phyloP scores from a whole-genome alignment of 495 filamentous ascomycete genomes.

The Penicillium soppii region DNA sequence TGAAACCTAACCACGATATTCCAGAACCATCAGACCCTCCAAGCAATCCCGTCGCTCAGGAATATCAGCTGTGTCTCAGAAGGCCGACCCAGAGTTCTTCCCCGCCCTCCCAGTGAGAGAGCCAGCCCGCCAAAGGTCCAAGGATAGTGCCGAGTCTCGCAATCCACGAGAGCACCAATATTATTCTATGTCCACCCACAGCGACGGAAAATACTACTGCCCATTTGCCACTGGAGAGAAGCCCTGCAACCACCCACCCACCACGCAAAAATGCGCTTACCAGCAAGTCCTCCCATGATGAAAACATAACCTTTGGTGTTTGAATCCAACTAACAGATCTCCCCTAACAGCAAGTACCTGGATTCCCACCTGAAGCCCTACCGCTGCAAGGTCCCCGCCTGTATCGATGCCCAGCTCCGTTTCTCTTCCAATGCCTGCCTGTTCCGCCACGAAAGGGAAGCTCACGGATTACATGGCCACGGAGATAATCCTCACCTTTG shows the following conservation, averaged over 20 bases:
- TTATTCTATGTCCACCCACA: slow-evolving; percentile 68
- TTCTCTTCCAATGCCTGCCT: slow-evolving; percentile 94
- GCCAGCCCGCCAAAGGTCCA: slow-evolving; percentile 42
- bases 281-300: slow-evolving; percentile 62
- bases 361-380: slow-evolving; percentile 95
- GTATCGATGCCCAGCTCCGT: slow-evolving; percentile 64
- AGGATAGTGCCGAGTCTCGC: slow-evolving; percentile 49
- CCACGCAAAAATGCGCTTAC: slow-evolving; percentile 95
- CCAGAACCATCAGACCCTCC: slow-evolving; percentile 41
- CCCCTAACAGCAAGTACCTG: slow-evolving; percentile 74
- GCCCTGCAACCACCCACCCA: slow-evolving; percentile 78
- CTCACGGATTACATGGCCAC: slow-evolving; percentile 91
- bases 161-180: slow-evolving; percentile 75
- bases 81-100: slow-evolving; percentile 42
- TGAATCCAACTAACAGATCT: slow-evolving; percentile 32
- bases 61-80: slow-evolving; percentile 35
- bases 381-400: slow-evolving; percentile 78
- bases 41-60: slow-evolving; percentile 39
- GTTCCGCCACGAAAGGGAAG: slow-evolving; percentile 92
- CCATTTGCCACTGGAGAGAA: slow-evolving; percentile 70
- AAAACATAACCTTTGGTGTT: not conserved
- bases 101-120: slow-evolving; percentile 38
- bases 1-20: slow-evolving; percentile 15
- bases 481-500: slow-evolving; percentile 88
- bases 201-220: slow-evolving; percentile 87